A percentile compares a stretch with the other conserved stretches of the same genome.
Evolutionary conservation across 139 green algal species (phyloP).

Genomic region (Haematococcus lacustris): DNA sequence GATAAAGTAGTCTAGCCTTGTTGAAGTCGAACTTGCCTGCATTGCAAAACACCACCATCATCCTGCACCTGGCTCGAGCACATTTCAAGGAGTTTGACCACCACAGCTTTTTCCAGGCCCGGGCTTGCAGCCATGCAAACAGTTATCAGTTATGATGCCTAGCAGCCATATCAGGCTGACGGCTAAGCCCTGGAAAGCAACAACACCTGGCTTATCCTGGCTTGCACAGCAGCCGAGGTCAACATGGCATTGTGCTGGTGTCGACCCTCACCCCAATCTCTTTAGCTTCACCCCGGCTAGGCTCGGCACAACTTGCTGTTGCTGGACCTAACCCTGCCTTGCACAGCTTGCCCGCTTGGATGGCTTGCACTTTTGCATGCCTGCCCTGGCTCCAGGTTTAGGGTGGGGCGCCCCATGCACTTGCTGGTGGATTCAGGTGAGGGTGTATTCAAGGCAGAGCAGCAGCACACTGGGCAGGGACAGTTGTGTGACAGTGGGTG

Average conservation of each 20-base stretch:
- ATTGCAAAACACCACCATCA: too few species aligned
- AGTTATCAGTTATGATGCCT: too few species aligned
- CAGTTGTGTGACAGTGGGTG: not conserved
- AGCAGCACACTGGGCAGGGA: not conserved
- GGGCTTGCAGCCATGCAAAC: too few species aligned
- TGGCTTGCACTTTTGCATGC: not conserved
- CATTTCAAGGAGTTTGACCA: too few species aligned
- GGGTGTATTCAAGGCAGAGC: not conserved
- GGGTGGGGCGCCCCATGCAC: not conserved
- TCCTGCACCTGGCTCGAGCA: too few species aligned
- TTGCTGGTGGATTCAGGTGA: not conserved
- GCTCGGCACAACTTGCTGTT: not conserved
- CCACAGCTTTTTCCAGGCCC: too few species aligned
- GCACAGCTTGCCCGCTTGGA: not conserved
- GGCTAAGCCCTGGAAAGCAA: too few species aligned
- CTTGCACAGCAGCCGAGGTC: not conserved
- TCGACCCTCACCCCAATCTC: not conserved
- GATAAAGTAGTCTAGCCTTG: too few species aligned
- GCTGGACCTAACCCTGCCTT: not conserved
- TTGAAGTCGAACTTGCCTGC: too few species aligned
- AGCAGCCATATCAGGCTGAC: too few species aligned
- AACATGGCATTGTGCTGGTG: too few species aligned
- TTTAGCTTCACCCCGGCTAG: not conserved
- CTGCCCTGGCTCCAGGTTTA: not conserved
- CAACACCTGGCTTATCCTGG: not conserved